phyloP scores from a whole-genome alignment of 495 filamentous ascomycete species.

The Amniculicola lignicola region DNA sequence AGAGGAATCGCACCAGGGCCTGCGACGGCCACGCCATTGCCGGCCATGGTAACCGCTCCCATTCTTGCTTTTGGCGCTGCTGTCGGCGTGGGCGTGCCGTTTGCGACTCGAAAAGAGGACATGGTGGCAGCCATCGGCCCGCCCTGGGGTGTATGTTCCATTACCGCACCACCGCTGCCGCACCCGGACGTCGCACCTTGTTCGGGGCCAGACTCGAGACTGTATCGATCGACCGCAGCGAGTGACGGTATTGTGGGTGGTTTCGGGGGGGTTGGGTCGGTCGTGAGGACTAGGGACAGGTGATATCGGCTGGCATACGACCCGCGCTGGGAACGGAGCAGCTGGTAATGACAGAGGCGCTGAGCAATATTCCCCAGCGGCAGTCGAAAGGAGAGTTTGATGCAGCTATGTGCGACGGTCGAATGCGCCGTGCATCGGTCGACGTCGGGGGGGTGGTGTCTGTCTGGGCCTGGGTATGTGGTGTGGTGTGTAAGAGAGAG shows the following conservation, averaged over 20 bases:
- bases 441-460: conserved; percentile 2
- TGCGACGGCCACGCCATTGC: conserved; percentile 22
- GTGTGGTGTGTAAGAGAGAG: neutral
- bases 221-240: neutral
- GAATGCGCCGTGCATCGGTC: neutral
- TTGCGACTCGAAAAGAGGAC: conserved; percentile 27
- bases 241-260: neutral
- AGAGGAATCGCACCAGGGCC: conserved; percentile 48
- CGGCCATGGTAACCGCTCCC: conserved; percentile 1
- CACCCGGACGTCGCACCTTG: conserved; percentile 14
- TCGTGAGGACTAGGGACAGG: conserved; percentile 24
- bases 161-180: conserved; percentile 25
- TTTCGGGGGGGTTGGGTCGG: neutral
- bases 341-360: neutral
- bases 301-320: conserved; percentile 29
- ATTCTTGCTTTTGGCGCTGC: conserved; percentile 25
- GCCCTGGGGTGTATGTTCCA: conserved; percentile 14
- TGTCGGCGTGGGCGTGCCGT: conserved; percentile 22
- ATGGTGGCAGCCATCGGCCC: conserved; percentile 27
- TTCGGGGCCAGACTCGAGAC: neutral
- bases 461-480: conserved; percentile 18
- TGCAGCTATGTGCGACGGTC: neutral
- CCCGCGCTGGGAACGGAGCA: conserved; percentile 17
- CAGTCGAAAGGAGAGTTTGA: neutral
- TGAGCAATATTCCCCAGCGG: no score